phyloP scores from a whole-genome alignment of 176 grass and related monocot genomes.

The Triticum urartu region DNA sequence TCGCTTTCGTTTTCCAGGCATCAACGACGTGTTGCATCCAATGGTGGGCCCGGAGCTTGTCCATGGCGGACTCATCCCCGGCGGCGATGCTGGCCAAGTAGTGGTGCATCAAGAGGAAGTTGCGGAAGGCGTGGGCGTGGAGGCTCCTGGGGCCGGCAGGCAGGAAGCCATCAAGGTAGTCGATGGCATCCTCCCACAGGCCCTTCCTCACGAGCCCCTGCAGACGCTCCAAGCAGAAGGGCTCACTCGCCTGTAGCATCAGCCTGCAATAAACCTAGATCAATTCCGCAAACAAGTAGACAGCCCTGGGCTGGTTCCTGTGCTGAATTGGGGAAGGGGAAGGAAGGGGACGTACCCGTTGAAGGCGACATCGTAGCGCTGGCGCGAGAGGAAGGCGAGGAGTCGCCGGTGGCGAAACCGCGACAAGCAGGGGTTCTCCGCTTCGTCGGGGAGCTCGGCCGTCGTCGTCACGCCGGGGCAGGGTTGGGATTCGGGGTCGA shows the following conservation, averaged over 20 bases:
- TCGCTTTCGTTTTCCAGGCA: background rate
- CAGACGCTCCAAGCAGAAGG: background rate
- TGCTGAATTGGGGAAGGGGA: no score
- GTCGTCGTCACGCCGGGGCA: no score
- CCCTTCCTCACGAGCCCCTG: background rate
- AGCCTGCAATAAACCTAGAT: background rate
- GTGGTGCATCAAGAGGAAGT: conserved; percentile 3
- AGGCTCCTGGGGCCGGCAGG: background rate
- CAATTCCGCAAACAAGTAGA: no score
- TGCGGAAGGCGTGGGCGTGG: background rate
- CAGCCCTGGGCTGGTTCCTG: no score
- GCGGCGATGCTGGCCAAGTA: conserved; percentile 2
- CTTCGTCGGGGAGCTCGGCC: no score
- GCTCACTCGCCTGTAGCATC: background rate
- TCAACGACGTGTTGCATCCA: background rate
- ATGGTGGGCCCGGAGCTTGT: background rate
- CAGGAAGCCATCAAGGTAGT: background rate
- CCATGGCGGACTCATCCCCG: background rate
- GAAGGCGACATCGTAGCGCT: background rate
- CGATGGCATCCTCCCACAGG: background rate
- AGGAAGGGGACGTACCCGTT: background rate
- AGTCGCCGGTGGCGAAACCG: background rate
- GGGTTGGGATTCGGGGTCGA: no score
- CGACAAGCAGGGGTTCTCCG: background rate
- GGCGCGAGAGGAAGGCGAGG: background rate